Conservation (phyloP, 2,329 filamentous ascomycete species). For the Chaetomiaceae sp. region DNA sequence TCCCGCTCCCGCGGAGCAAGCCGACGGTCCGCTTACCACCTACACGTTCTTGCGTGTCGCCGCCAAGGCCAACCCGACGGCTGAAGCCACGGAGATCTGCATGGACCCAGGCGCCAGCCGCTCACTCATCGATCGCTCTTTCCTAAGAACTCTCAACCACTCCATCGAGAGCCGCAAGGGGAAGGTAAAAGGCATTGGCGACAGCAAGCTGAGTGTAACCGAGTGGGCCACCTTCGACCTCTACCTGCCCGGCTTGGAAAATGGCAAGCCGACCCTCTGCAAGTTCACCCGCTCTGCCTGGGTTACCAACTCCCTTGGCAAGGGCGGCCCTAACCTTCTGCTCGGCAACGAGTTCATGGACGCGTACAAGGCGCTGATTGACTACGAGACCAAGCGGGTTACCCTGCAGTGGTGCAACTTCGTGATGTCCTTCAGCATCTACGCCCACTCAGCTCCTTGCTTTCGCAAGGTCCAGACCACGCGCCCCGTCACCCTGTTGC, state of each 20-base stretch:
- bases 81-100: not conserved
- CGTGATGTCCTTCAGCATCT: not conserved
- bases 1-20: not conserved
- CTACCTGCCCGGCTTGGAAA: not conserved
- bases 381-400: not conserved
- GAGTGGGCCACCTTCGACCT: not conserved
- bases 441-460: not conserved
- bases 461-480: not conserved
- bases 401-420: not conserved
- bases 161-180: not conserved
- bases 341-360: not conserved
- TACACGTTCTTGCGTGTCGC: not conserved
- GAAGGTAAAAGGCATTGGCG: not conserved
- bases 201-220: not conserved
- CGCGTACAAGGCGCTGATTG: not conserved
- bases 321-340: not conserved
- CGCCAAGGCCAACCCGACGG: not conserved
- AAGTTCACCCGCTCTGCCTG: not conserved
- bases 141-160: not conserved
- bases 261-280: not conserved
- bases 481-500: not conserved
- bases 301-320: not conserved
- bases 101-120: not conserved
- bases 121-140: not conserved
- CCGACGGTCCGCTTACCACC: not conserved